Percentiles rank a stretch among this genome's conserved stretches.
These are phyloP conservation scores for Panellus pusillus DNA, from an alignment of 768 basidiomycete genomes.

Conservation along the genomic window DNA sequence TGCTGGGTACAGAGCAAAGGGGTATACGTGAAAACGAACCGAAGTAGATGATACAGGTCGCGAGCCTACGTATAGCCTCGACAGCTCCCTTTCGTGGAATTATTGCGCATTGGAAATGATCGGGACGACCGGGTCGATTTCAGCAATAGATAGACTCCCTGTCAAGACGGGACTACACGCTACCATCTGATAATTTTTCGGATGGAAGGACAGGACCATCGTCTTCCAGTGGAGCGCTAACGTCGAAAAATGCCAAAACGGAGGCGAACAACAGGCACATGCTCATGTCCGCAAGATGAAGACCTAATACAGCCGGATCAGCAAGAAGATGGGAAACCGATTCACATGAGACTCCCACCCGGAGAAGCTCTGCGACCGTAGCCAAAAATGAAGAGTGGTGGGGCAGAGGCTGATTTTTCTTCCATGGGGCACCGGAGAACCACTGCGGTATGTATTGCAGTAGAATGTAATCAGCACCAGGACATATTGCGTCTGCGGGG, in stretches of 20 bases:
- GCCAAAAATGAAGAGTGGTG: not conserved
- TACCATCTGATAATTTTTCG: constrained; percentile 7
- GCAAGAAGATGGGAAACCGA: not conserved
- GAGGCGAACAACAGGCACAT: constrained; percentile 26
- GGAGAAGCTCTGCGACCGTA: constrained; percentile 1
- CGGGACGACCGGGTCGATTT: constrained; percentile 21
- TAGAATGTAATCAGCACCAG: not conserved
- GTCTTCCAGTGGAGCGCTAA: constrained; percentile 19
- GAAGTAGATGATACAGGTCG: too few species aligned
- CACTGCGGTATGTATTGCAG: not conserved
- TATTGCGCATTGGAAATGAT: constrained; percentile 21
- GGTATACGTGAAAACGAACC: too few species aligned
- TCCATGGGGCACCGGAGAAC: not conserved
- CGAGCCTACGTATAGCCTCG: constrained; percentile 4
- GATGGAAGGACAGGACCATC: constrained; percentile 18
- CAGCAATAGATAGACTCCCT: not conserved
- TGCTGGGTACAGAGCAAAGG: too few species aligned
- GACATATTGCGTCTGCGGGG: not conserved
- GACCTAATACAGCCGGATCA: constrained; percentile 23
- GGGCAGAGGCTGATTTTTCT: not conserved
- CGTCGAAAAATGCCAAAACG: constrained; percentile 21
- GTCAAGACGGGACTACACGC: constrained; percentile 6
- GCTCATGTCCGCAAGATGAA: constrained; percentile 28
- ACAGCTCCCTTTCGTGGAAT: constrained; percentile 19
- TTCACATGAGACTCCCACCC: not conserved